Percentiles rank a stretch among this genome's conserved stretches.
phyloP scores from a whole-genome alignment of 2,329 filamentous ascomycete species.

The Colletotrichum sp. region DNA sequence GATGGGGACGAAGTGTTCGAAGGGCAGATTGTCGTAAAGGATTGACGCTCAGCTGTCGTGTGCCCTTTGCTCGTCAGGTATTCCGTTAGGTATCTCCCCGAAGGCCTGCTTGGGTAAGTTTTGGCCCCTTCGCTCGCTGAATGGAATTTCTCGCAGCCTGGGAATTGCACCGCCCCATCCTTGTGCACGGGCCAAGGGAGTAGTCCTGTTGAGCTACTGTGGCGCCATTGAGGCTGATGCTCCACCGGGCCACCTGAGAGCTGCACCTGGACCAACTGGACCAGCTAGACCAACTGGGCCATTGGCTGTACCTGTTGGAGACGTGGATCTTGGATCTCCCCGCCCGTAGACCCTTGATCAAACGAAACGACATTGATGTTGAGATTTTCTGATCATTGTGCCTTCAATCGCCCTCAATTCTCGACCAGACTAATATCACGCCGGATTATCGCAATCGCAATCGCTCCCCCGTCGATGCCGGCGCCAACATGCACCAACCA shows the following conservation, averaged over 20 bases:
- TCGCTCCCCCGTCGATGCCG: not conserved
- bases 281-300: not conserved
- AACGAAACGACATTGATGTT: not conserved
- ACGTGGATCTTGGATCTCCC: not conserved
- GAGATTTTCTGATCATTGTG: not conserved
- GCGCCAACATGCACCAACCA: not conserved
- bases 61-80: constrained; percentile 13
- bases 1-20: not conserved
- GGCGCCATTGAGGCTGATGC: constrained; percentile 7
- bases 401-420: not conserved
- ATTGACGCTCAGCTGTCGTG: constrained; percentile 10
- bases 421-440: not conserved
- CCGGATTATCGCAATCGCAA: not conserved
- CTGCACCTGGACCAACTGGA: not conserved
- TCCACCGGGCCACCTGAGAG: not conserved
- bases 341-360: not conserved
- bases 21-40: not conserved
- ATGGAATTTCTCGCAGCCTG: constrained; percentile 23
- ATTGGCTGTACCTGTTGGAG: not conserved
- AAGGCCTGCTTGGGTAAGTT: constrained; percentile 13
- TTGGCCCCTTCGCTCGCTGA: constrained; percentile 7
- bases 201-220: not conserved
- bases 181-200: constrained; percentile 5
- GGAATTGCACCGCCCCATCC: constrained; percentile 18
- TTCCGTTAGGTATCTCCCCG: constrained; percentile 2